Base-by-base conservation (phyloP, 164 flowering plant genomes). In the Liquidambar formosana region DNA sequence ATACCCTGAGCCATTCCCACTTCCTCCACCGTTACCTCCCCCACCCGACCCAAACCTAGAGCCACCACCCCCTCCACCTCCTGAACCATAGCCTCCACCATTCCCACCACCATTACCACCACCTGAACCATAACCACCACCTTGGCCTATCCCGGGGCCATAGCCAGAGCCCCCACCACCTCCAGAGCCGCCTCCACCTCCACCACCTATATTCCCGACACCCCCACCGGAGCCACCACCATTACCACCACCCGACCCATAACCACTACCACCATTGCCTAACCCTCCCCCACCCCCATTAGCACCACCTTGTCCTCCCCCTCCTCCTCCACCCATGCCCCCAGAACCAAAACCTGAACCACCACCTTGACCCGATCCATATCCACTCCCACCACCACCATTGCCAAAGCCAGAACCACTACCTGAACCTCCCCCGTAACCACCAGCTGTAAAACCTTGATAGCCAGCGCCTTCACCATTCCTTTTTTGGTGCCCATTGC, bases 401-500 rank as follows among this genome's bases (percentile, higher is more conserved):
- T 13, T 19, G 0, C 74, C 64, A 21, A 5, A 18, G 3, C 71
- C 75, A 16, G 16, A 63, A 14, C 47, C 68, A 4, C 46, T 53
- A 2, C 70, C 75, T 13, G 27, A 38, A 8, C 60, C 59, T 12
- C 71, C 72, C 48, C 70, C 72, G 23, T 67, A 64, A 63, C 61
- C 64, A 15, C 76, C 71, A 41, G 56, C 67, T 9, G 62, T 13
- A 10, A 57, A n/a, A 4, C 51, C 49, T 10, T 28, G 51, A 44
- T 23, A 12, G 5, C 21, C 45, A 18, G 47, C 59, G 38, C 41
- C 48, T 25, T 44, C 70, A 8, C n/a, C 44, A 54, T 18, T 18
- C 44, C 16, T 44, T 9, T 57, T 18, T 53, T 44, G 46, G 10
- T 46, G 27, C 26, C 8, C 22, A 46, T 63, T 38, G 43, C 27